Base-by-base conservation (phyloP, 2,329 filamentous ascomycete species). In the Cladosporium sp. region DNA sequence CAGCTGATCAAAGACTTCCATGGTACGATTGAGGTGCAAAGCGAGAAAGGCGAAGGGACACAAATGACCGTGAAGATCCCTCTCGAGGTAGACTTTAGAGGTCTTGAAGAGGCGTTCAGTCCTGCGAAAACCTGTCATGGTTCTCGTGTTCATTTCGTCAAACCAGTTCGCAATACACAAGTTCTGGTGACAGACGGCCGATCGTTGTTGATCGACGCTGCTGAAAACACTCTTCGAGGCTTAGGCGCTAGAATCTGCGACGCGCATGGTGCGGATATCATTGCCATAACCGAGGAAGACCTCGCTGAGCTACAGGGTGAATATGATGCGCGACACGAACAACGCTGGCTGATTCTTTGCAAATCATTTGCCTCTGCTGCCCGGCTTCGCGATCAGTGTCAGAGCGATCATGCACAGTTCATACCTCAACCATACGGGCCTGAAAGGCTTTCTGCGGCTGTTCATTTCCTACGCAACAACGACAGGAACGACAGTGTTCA, bases 1-100 rank as follows among this genome's bases (percentile, higher is more conserved):
- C 67, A 50, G 38, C 79, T 88, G 5, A 76, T 85, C 19, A 76
- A 77, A 43, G 75, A 79, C 33, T 67, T 86, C 3, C 73, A 75
- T 27, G 83, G 84, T 0, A 74, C 72, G 15, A 81, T 86, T 41
- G 60, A 64, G 48, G 63, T 65, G 3, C 53, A 59, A 19, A 62
- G 59, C 42, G 56, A 59, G 35, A 63, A 60, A 32, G 57, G 53
- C 27, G 15, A 19, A 0, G 59, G 59, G 7, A 58, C 59, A 13
- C 55, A 48, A 4, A 52, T 58, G 38, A 53, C 47, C 1, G 49
- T 61, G 3, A 51, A 35, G 3, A 48, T 56, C 8, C 59, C 45
- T 16, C 12, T 48, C 15, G 20, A 46, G 4, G 12, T 19, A 16
- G 30, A 18, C 8, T 19, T 16, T 7, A 12, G 19, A 9, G 12